Conservation (phyloP, 2,329 filamentous ascomycete genomes). For the Penicillium sp. region DNA sequence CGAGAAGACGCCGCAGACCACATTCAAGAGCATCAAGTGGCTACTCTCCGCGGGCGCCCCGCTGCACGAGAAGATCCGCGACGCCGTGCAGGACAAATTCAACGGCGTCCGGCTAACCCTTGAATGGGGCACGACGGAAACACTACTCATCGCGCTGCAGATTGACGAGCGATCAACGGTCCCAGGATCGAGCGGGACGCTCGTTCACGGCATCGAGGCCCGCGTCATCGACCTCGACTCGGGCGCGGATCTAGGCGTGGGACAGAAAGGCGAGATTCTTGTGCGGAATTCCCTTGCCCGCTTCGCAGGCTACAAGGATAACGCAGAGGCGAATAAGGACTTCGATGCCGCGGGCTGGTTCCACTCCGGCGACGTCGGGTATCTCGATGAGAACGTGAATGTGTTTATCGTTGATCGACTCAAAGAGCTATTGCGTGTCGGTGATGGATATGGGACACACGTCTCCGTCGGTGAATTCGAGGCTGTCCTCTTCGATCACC, state of each 20-base stretch:
- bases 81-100: slow-evolving; percentile 25
- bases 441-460: slow-evolving; percentile 42
- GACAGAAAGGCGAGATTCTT: slow-evolving; percentile 28
- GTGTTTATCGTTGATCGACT: slow-evolving; percentile 30
- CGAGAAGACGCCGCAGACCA: slow-evolving; percentile 14
- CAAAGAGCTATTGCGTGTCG: slow-evolving; percentile 43
- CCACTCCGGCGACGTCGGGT: slow-evolving; percentile 30
- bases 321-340: slow-evolving; percentile 24
- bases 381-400: slow-evolving; percentile 28
- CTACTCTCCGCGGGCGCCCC: slow-evolving; percentile 31
- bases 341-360: slow-evolving; percentile 31
- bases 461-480: slow-evolving; percentile 40
- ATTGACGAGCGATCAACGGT: slow-evolving; percentile 21
- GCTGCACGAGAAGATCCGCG: slow-evolving; percentile 29
- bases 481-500: slow-evolving; percentile 37
- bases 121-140: slow-evolving; percentile 33
- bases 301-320: slow-evolving; percentile 28
- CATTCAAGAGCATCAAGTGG: slow-evolving; percentile 32
- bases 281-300: slow-evolving; percentile 26
- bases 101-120: slow-evolving; percentile 26
- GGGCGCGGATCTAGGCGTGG: slow-evolving; percentile 21
- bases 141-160: slow-evolving; percentile 32
- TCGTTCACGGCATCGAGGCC: slow-evolving; percentile 23
- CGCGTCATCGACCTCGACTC: slow-evolving; percentile 27
- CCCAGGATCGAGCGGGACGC: slow-evolving; percentile 28